Evolutionary conservation across 2,329 filamentous ascomycete species (phyloP).

Genomic region (Aspergillus oerlinghausenensis): DNA sequence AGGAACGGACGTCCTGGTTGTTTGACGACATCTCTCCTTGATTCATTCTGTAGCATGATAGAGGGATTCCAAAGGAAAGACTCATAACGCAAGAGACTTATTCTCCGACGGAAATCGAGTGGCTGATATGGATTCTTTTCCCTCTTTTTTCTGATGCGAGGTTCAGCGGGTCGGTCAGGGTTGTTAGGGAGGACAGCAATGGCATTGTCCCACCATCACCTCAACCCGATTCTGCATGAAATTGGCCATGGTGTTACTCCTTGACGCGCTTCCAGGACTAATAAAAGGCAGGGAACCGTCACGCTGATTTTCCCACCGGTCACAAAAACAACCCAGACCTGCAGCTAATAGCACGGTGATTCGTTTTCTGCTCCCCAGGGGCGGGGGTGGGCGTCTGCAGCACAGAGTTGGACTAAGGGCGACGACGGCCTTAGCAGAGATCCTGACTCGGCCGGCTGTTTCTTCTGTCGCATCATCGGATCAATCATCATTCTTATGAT

Average conservation of each 20-base stretch:
- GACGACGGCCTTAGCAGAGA: neutral
- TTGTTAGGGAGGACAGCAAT: neutral
- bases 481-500: neutral
- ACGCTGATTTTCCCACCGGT: neutral
- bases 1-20: neutral
- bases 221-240: constrained; percentile 10
- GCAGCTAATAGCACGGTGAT: constrained; percentile 11
- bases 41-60: neutral
- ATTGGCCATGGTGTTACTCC: neutral
- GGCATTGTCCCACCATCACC: neutral
- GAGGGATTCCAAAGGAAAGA: neutral
- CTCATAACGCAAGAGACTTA: neutral
- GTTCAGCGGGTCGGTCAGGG: neutral
- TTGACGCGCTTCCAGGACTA: neutral
- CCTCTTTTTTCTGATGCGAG: neutral
- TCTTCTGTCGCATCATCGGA: neutral
- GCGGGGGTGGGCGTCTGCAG: constrained; percentile 4
- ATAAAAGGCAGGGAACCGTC: neutral
- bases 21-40: neutral
- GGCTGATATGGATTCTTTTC: neutral
- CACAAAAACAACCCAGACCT: neutral
- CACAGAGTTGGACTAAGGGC: neutral
- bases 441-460: neutral
- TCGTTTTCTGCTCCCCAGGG: constrained; percentile 14
- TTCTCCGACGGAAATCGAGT: neutral